A percentile compares a stretch with the other conserved stretches of the same genome.
These are phyloP conservation scores for Eucalyptus polybractea DNA, from an alignment of 345 rosid species.

Conservation along the genomic window DNA sequence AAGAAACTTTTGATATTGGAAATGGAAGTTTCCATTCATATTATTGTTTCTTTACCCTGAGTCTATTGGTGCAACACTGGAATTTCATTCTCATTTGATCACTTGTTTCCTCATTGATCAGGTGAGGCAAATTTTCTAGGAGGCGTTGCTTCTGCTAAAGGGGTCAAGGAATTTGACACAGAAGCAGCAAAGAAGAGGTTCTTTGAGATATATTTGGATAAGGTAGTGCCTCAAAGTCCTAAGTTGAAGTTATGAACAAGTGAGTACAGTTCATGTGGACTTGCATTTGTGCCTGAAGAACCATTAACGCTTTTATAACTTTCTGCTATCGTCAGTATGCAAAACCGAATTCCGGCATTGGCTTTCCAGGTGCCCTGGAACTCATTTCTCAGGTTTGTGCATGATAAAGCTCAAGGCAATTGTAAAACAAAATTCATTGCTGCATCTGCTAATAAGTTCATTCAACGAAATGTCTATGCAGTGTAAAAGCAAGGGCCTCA, in stretches of 20 bases:
- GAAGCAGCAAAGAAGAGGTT: slow-evolving; percentile 71
- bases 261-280: background rate
- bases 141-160: slow-evolving; percentile 88
- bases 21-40: background rate
- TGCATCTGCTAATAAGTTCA: background rate
- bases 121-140: slow-evolving; percentile 92
- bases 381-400: slow-evolving; percentile 68
- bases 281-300: background rate
- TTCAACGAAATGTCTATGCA: background rate
- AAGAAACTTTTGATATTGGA: background rate
- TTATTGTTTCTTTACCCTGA: background rate
- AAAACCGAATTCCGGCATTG: slow-evolving; percentile 90
- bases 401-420: background rate
- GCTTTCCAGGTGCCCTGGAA: slow-evolving; percentile 91
- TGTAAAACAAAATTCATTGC: background rate
- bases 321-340: slow-evolving; percentile 42
- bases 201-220: slow-evolving; percentile 82
- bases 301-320: background rate
- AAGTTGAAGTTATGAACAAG: background rate
- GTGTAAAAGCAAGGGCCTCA: slow-evolving; percentile 85
- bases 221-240: slow-evolving; percentile 27
- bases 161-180: slow-evolving; percentile 50
- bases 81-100: background rate
- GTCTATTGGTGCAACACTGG: background rate
- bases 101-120: slow-evolving; percentile 1